Base-by-base conservation (phyloP, 2,329 filamentous ascomycete species). In the Sarocladiaceae sp. region DNA sequence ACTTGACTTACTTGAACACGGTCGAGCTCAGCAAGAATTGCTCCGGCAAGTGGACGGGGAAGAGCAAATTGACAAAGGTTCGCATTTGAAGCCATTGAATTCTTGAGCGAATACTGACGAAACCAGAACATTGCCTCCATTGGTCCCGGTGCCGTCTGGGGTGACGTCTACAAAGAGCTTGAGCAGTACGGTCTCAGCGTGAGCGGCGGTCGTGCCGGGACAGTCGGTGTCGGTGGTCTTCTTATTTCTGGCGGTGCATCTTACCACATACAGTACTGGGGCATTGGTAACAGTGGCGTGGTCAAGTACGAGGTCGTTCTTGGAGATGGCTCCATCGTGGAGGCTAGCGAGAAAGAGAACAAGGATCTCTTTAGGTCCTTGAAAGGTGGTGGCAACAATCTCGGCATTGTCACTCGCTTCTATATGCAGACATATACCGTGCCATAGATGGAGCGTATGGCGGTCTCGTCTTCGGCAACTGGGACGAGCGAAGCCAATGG, bases 291-390 rank as follows among this genome's bases (percentile, higher is more conserved):
- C n/a, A n/a, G n/a, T n/a, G n/a, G n/a, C n/a, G 60, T 78, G 11
- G 47, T 66, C 19, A 66, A 68, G 46, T 74, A 20, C 16, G 41
- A 61, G 47, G 62, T 73, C 3, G 63, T 78, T 2, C 66, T 68
- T 7, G 68, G 66, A 0, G 57, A 58, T 24, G 74, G 74, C 1
- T 48, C 60, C 12, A 53, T 71, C 15, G 51, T 72, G 1, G 65
- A 58, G 2, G 73, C 69, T 3, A 66, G 59, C 6, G 57, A 55
- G 3, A 55, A 58, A 2, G 49, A 68, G 16, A 65, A 78, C 23
- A 45, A 62, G 0, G 75, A 80, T 45, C 61, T 82, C 2, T 80
- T 73, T 58, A 79, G 74, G 72, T 77, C 75, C 2, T 62, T 80
- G 1, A 63, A 66, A 29, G 74, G 75, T n/a, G 74, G 76, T 1